Conservation (phyloP, 2,329 filamentous ascomycete species). For the Fusarium sp. region DNA sequence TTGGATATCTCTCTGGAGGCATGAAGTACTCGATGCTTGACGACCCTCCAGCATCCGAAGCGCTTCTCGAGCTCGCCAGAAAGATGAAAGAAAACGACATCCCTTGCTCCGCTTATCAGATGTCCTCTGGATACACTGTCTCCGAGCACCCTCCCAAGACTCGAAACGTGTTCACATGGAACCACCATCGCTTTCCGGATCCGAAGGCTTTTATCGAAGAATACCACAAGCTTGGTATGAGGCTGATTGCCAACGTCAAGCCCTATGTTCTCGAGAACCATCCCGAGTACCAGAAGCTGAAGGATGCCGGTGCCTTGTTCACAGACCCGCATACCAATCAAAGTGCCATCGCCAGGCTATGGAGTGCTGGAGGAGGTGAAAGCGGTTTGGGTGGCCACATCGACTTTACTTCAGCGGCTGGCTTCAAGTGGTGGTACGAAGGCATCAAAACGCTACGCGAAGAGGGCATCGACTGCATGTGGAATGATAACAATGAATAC, state of each 20-base stretch:
- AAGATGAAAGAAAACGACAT: conserved; percentile 74
- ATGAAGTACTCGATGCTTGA: conserved; percentile 67
- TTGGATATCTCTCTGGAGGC: conserved; percentile 77
- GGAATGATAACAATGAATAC: conserved; percentile 86
- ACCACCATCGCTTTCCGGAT: conserved; percentile 75
- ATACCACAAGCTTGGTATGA: conserved; percentile 73
- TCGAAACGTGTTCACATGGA: conserved; percentile 77
- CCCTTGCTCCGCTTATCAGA: conserved; percentile 77
- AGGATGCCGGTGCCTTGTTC: conserved; percentile 72
- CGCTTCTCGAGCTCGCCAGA: conserved; percentile 69
- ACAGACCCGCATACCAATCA: conserved; percentile 65
- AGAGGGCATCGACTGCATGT: conserved; percentile 78
- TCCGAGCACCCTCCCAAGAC: conserved; percentile 75
- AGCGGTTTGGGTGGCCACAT: conserved; percentile 78
- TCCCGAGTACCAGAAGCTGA: conserved; percentile 72
- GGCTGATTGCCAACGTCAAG: conserved; percentile 78
- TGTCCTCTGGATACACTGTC: conserved; percentile 79
- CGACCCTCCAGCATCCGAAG: conserved; percentile 65
- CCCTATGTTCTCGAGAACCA: conserved; percentile 77
- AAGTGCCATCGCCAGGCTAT: conserved; percentile 71
- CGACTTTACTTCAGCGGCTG: conserved; percentile 76
- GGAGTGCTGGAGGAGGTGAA: conserved; percentile 79
- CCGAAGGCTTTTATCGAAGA: conserved; percentile 72
- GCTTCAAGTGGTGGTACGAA: conserved; percentile 78
- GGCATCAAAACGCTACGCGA: conserved; percentile 72